These are phyloP conservation scores for Albugo laibachii DNA, from an alignment of 352 stramenopile genomes.

Conservation along the genomic window DNA sequence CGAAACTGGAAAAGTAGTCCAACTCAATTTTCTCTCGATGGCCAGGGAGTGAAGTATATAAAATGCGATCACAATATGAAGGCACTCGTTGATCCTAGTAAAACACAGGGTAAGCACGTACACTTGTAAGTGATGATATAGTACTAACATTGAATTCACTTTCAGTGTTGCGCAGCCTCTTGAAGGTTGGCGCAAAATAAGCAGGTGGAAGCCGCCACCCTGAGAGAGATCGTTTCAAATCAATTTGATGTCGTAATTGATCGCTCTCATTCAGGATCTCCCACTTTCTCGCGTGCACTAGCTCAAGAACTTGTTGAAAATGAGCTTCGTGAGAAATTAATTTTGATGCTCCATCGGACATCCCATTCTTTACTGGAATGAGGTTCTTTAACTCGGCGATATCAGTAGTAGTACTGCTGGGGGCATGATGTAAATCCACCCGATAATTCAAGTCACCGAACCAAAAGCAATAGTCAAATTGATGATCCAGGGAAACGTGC, in stretches of 20 bases:
- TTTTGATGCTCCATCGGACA: background rate
- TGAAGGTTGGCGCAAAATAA: constrained; percentile 70
- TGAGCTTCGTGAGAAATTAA: constrained; percentile 19
- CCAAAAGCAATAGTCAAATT: constrained; percentile 76
- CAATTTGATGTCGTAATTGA: constrained; percentile 51
- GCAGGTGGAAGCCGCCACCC: constrained; percentile 41
- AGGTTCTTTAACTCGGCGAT: background rate
- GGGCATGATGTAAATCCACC: constrained; percentile 42
- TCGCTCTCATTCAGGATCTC: constrained; percentile 40
- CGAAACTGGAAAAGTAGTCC: constrained; percentile 29
- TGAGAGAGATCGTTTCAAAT: constrained; percentile 25
- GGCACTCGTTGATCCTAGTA: constrained; percentile 43
- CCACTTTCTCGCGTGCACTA: constrained; percentile 47
- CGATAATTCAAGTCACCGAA: constrained; percentile 80
- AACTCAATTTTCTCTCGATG: constrained; percentile 29
- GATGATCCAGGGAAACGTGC: constrained; percentile 45
- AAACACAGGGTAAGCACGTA: background rate
- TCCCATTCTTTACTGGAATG: background rate
- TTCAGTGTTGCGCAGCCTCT: constrained; percentile 31
- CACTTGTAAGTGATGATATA: background rate
- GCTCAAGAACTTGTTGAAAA: constrained; percentile 32
- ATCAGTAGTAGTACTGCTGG: background rate
- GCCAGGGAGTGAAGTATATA: constrained; percentile 62
- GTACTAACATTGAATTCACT: constrained; percentile 23
- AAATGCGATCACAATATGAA: constrained; percentile 68